phyloP scores from a whole-genome alignment of 495 filamentous ascomycete species.

The Annulohypoxylon moriforme region DNA sequence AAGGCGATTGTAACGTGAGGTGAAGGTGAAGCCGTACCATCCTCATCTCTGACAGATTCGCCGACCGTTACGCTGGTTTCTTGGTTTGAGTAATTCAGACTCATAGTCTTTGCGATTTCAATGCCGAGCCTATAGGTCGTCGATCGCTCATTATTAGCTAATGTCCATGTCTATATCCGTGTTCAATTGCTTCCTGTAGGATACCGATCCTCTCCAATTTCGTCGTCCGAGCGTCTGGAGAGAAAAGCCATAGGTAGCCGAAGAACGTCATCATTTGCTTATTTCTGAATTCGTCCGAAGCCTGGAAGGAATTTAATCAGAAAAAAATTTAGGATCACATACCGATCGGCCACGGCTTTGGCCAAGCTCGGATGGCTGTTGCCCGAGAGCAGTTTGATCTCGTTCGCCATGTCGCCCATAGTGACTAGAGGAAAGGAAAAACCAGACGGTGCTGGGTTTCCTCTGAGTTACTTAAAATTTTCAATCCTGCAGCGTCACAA shows the following conservation, averaged over 20 bases:
- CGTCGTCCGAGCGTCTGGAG: constrained; percentile 15
- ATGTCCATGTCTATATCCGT: constrained; percentile 18
- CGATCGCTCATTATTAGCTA: constrained; percentile 38
- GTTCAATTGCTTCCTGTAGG: constrained; percentile 12
- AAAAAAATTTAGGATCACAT: constrained; percentile 46
- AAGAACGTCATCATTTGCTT: constrained; percentile 15
- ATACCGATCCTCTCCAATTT: constrained; percentile 29
- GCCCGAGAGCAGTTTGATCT: constrained; percentile 94
- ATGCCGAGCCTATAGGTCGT: constrained; percentile 78
- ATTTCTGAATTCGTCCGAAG: constrained; percentile 3
- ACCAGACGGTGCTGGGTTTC: constrained; percentile 15
- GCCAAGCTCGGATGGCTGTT: constrained; percentile 95
- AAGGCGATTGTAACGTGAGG: not conserved
- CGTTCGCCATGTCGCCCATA: constrained; percentile 73
- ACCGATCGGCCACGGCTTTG: constrained; percentile 91
- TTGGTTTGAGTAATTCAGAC: constrained; percentile 96
- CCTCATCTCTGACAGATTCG: constrained; percentile 96
- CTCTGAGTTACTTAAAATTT: constrained; percentile 36
- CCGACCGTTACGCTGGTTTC: constrained; percentile 97
- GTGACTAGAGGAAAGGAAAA: constrained; percentile 29
- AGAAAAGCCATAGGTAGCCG: constrained; percentile 34
- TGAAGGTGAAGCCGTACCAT: constrained; percentile 66
- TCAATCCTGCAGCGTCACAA: constrained; percentile 38
- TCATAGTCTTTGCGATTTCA: constrained; percentile 91
- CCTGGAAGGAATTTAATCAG: not conserved